Conservation (phyloP, 768 basidiomycete species). For the Pilatotrama ljubarskyi region DNA sequence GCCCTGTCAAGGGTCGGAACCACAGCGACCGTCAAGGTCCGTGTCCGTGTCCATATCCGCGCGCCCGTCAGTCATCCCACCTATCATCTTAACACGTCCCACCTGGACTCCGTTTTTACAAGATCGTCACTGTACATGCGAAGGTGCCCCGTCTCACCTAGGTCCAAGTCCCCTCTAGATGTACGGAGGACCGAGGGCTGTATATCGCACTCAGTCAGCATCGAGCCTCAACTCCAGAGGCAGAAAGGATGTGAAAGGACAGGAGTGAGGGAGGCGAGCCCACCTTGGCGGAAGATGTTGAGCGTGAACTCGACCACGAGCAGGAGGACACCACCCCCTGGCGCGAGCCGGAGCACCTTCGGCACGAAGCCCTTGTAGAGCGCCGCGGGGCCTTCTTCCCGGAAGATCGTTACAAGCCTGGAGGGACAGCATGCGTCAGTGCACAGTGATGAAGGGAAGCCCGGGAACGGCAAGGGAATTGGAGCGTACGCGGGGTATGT, state of each 20-base stretch:
- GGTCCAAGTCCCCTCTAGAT: slow-evolving; percentile 9
- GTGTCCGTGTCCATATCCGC: no score
- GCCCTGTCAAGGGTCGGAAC: neutral
- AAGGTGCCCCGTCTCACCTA: no score
- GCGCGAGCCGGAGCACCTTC: slow-evolving; percentile 92
- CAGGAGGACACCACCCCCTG: slow-evolving; percentile 91
- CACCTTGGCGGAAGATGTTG: slow-evolving; percentile 72
- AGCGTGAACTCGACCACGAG: slow-evolving; percentile 91
- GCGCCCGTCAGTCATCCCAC: no score
- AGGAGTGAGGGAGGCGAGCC: neutral
- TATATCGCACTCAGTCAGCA: neutral
- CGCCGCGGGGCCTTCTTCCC: slow-evolving; percentile 84
- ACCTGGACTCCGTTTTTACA: neutral
- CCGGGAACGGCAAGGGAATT: neutral
- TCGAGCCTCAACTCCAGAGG: neutral
- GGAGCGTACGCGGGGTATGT: slow-evolving; percentile 76
- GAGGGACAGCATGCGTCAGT: neutral
- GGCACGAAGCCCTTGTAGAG: slow-evolving; percentile 96
- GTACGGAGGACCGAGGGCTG: slow-evolving; percentile 32
- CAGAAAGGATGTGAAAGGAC: no score
- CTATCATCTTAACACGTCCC: neutral
- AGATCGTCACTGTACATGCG: neutral
- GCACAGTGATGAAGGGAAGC: neutral
- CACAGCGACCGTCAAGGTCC: no score
- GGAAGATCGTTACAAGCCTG: slow-evolving; percentile 70